Conservation (phyloP, 371 early-diverging fungal genomes). For the Mucor saturninus region DNA sequence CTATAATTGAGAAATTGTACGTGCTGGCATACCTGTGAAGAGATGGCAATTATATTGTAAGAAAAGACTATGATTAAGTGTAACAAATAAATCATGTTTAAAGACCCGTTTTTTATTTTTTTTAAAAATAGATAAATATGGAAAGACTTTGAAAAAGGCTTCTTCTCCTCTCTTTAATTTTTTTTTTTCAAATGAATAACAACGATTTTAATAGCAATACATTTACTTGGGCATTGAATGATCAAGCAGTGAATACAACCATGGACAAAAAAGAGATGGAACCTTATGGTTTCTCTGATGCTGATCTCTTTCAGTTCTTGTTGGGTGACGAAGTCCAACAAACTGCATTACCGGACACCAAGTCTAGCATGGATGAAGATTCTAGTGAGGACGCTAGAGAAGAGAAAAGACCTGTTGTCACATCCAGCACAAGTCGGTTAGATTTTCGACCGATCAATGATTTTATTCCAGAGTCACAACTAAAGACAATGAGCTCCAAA, state of each 20-base stretch:
- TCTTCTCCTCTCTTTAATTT: not conserved
- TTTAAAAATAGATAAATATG: too few relatives aligned
- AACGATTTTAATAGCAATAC: conserved; percentile 4
- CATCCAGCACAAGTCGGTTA: conserved; percentile 19
- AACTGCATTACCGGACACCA: not conserved
- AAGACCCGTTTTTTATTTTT: too few relatives aligned
- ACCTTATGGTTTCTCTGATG: conserved; percentile 3
- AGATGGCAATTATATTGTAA: too few relatives aligned
- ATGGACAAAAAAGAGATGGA: not conserved
- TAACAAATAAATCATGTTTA: too few relatives aligned
- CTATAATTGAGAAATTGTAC: too few relatives aligned
- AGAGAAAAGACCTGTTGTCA: not conserved
- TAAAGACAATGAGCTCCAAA: conserved; percentile 74
- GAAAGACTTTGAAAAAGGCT: too few relatives aligned
- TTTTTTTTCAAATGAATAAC: conserved; percentile 9
- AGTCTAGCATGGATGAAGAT: conserved; percentile 12
- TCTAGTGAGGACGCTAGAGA: conserved; percentile 6
- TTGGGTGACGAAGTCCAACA: conserved; percentile 18
- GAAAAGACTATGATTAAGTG: too few relatives aligned
- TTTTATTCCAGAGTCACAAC: conserved; percentile 37
- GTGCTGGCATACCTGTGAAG: too few relatives aligned
- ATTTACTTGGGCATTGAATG: conserved; percentile 19
- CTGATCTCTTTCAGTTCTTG: conserved; percentile 23
- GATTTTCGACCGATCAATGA: conserved; percentile 28
- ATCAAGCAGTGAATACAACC: conserved; percentile 4